Base-by-base conservation (phyloP, 2,329 filamentous ascomycete species). In the Fusarium sp. region DNA sequence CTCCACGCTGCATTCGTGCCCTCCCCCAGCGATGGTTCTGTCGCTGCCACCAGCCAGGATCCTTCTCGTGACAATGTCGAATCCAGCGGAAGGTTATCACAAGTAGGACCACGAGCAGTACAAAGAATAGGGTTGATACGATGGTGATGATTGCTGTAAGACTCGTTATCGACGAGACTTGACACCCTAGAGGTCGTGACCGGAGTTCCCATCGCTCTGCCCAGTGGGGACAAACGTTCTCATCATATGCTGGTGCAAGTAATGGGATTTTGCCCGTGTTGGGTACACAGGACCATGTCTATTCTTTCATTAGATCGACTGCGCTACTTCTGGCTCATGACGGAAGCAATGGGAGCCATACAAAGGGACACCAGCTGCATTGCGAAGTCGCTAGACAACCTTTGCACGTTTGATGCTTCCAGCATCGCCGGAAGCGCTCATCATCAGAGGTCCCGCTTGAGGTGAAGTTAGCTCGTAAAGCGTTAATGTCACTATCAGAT, bases 231-330 rank as follows among this genome's bases (percentile, higher is more conserved):
- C 87, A 89, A 12, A 87, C 79, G 51, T 84, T 75, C 42, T 82
- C 78, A 59, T 87, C 79, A 71, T 80, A 84, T 4, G 83, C 82
- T 3, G 86, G 87, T 4, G 85, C 85, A 18, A 88, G 77, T 30
- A 86, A 72, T 1, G 81, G 84, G 12, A 87, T 74, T 1, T 66
- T 57, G 59, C 83, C 75, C 18, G 79, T 76, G 64, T 87, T 88
- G 23, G 87, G 86, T 3, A 88, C 82, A 73, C 87, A 89, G 1
- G 84, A 82, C 76, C 82, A 85, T 7, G 85, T 85, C 85, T 87
- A 59, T 41, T 12, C 63, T 50, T 32, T 32, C 34, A 27, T 50
- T 75, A 28, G 49, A 53, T 21, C 7, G 49, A 68, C 64, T 47
- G 16, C 14, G 27, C 27, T 25, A 25, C 30, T 34, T 11, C 40